Base-by-base conservation (phyloP, 495 filamentous ascomycete species). In the Penicillium lagena region DNA sequence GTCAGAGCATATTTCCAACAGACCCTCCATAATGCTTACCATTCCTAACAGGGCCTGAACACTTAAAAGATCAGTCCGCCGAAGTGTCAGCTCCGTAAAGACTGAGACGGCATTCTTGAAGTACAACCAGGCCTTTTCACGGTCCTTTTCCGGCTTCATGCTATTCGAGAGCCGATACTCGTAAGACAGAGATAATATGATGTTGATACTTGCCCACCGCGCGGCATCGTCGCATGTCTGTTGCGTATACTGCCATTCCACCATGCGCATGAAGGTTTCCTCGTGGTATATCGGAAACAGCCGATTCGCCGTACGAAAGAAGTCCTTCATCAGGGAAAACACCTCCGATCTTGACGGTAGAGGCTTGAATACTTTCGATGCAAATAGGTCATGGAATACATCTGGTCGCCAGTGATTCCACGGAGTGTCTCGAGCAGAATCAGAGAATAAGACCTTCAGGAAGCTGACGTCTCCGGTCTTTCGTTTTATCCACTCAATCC, bases 241-340 rank as follows among this genome's bases (percentile, higher is more conserved):
- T 34, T 77, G 70, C 9, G 90, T 90, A 66, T 96, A 98, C 55
- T 97, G 90, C 66, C 86, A 84, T 54, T 96, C 89, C 4, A 98
- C 87, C 29, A 97, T 70, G 55, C 87, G 82, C 87, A 96, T 96
- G 55, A 98, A 98, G 0, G 91, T 89, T 9, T 84, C 83, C 60
- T 96, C 89, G 59, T 97, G 90, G 59, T 93, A 97, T 5, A 98
- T 75, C 22, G 93, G 93, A 62, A 96, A 95, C 67, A 96, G 87
- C 73, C 88, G 86, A 68, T 98, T 98, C 67, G 96, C 89, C 54
- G 94, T 95, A 55, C 85, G 85, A 57, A 98, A 98, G 59, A 82
- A 98, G 60, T 96, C 90, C 55, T 83, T 86, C 30, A 93, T 75
- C 38, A 95, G 72, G 12, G 86, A 87, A 40, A 87, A 69, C 9